Base-by-base conservation (phyloP, 1,139 yeast species). In the Geotrichum bryndzae region DNA sequence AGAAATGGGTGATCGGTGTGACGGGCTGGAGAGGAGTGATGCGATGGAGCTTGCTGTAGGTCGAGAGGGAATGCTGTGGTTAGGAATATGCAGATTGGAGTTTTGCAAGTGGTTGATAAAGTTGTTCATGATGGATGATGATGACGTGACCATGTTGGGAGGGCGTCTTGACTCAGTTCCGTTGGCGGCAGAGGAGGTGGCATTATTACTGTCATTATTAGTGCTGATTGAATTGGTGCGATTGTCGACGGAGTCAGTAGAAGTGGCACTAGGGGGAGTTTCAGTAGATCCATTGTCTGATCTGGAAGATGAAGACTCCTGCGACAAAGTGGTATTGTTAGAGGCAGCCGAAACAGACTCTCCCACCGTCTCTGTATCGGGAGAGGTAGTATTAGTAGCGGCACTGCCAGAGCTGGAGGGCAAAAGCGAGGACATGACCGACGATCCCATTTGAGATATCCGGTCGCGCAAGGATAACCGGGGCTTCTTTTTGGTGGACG, bases 401-500 rank as follows among this genome's bases (percentile, higher is more conserved):
- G 15, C 22, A 29, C 38, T n/a, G 22, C 35, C n/a, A 10, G 56
- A 55, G 53, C 59, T 55, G n/a, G 52, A 58, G n/a, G 61, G 61
- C 18, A 59, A 51, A 31, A 59, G 51, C 5, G 61, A 59, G 4
- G 61, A 59, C 58, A 59, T 59, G 38, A 59, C 61, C 31, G 61
- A 59, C 15, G 61, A 55, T 45, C 61, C 61, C 61, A 59, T 59
- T 59, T 59, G 61, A 23, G 57, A 31, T 56, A 59, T 55, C 53
- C 61, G 61, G 33, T 59, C 56, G 6, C 61, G 18, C 15, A 54
- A 18, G 27, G 61, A 55, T 3, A 58, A n/a, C 5, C 53, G 57
- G 8, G 61, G 58, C 41, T 57, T 51, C 31, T 56, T 59, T 18
- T n/a, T 46, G 11, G 51, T 22, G 45, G 33, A 23, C 27, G 48